phyloP scores from a whole-genome alignment of 1,139 yeast genomes.

The Pichia sp. region DNA sequence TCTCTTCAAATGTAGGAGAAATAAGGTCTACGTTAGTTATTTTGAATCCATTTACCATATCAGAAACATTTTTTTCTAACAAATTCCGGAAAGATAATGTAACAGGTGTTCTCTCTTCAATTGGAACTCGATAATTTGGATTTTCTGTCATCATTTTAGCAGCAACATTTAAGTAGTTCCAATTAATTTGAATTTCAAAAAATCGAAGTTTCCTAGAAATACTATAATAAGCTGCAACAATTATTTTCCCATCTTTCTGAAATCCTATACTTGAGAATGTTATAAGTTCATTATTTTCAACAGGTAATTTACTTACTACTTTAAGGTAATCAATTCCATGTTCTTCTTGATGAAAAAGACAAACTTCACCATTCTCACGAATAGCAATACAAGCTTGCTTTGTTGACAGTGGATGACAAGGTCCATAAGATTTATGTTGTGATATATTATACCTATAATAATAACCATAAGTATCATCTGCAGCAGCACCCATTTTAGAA shows the following conservation, averaged over 20 bases:
- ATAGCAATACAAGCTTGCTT: conserved; percentile 69
- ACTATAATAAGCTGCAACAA: conserved; percentile 43
- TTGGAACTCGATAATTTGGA: conserved; percentile 49
- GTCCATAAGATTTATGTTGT: conserved; percentile 54
- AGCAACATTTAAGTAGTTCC: conserved; percentile 52
- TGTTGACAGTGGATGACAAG: conserved; percentile 59
- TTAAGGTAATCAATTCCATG: conserved; percentile 52
- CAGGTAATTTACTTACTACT: conserved; percentile 17
- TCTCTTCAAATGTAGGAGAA: conserved; percentile 35
- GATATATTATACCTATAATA: conserved; percentile 48
- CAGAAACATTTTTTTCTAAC: conserved; percentile 16
- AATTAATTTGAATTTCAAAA: conserved; percentile 44
- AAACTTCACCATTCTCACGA: conserved; percentile 55
- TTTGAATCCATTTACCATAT: conserved; percentile 16
- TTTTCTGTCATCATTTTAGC: conserved; percentile 42
- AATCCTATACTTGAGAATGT: conserved; percentile 57
- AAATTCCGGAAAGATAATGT: conserved; percentile 17
- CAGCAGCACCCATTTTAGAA: conserved; percentile 28
- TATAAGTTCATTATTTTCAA: conserved; percentile 20
- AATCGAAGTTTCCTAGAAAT: conserved; percentile 37
- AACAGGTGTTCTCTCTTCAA: conserved; percentile 31
- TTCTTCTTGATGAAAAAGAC: conserved; percentile 55
- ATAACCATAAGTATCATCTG: conserved; percentile 26
- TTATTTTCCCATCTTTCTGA: conserved; percentile 40
- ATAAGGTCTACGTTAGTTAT: conserved; percentile 34